Base-by-base conservation (phyloP, 2,329 filamentous ascomycete species). In the Emydomyces testavorans region DNA sequence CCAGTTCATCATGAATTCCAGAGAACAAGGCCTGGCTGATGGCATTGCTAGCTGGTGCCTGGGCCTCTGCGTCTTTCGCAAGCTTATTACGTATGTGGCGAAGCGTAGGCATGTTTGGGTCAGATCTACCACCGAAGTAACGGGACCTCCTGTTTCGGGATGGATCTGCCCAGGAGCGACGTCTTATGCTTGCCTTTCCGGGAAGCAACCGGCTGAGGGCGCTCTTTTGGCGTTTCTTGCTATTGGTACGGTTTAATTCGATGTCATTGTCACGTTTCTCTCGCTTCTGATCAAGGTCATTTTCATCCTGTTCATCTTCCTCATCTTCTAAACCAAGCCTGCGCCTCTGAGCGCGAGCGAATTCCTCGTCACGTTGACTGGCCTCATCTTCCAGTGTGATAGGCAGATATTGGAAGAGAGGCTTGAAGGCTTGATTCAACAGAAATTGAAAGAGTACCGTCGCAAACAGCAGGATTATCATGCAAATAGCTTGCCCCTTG, bases 311-410 rank as follows among this genome's bases (percentile, higher is more conserved):
- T 2, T 75, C 71, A 3, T 75, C 73, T 2, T 76, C 73, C 0
- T 76, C 69, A 0, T 74, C 72, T 29, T 63, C 62, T 8, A 85
- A 63, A 0, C 82, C 80, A 49, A 89, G 76, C 6, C 83, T 80
- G 18, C 72, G 73, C 49, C 82, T 79, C 61, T 93, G 87, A 2
- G 82, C 82, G 39, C 83, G 75, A 56, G 87, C 82, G 61, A 96
- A 98, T 32, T 84, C 85, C 59, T 90, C 80, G 56, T 98, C 92
- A 5, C 90, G 82, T n/a, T 85, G 71, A 0, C 92, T 85, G 2
- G 92, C 92, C 60, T 95, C 90, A 54, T 96, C 92, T 63, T 98
- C 92, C 48, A 96, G 80, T 0, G 90, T 96, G 54, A 96, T 93
- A 0, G 92, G 92, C 2, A 98, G 71, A 59, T 94, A 94, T 32